Percentiles rank a stretch among this genome's conserved stretches.
Evolutionary conservation across 129 eudicot species (phyloP).

Genomic region (Escallonia rubra): DNA sequence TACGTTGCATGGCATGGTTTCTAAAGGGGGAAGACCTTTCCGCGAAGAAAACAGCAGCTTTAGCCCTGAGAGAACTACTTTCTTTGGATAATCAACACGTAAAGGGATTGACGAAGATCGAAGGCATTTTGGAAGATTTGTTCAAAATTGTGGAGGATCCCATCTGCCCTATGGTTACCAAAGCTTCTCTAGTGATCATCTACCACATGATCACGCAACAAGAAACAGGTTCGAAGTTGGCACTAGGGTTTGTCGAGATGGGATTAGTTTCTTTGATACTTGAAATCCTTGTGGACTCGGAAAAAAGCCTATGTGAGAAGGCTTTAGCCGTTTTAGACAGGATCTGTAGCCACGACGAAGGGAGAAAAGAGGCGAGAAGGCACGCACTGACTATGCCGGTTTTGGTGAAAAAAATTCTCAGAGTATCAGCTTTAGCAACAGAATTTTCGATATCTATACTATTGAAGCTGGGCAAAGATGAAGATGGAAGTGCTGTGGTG

Average conservation of each 20-base stretch:
- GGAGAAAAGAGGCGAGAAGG: slow-evolving; percentile 29
- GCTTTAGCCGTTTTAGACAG: slow-evolving; percentile 56
- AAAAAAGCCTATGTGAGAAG: slow-evolving; percentile 57
- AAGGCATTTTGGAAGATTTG: slow-evolving; percentile 37
- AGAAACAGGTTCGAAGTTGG: slow-evolving; percentile 4
- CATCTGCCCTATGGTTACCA: slow-evolving; percentile 33
- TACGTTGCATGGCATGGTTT: slow-evolving; percentile 61
- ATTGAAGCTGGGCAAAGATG: slow-evolving; percentile 54
- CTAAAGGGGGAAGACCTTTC: slow-evolving; percentile 46
- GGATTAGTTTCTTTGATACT: slow-evolving; percentile 37
- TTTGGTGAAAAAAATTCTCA: slow-evolving; percentile 63
- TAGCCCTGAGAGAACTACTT: slow-evolving; percentile 50
- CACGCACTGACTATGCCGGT: slow-evolving; percentile 62
- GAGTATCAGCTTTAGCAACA: slow-evolving; percentile 66
- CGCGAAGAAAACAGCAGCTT: slow-evolving; percentile 35
- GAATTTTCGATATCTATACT: slow-evolving; percentile 50
- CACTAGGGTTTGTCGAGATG: slow-evolving; percentile 37
- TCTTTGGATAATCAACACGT: slow-evolving; percentile 30
- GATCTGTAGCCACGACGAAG: slow-evolving; percentile 29
- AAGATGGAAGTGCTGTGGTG: slow-evolving; percentile 26
- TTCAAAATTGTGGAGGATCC: slow-evolving; percentile 43
- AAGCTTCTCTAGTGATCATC: slow-evolving; percentile 46
- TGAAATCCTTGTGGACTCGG: slow-evolving; percentile 51
- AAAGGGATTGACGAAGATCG: slow-evolving; percentile 18
- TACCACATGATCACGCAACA: slow-evolving; percentile 39